A percentile compares a stretch with the other conserved stretches of the same genome.
These are phyloP conservation scores for Neurospora tetrasperma DNA, from an alignment of 495 filamentous ascomycete species.

Conservation along the genomic window DNA sequence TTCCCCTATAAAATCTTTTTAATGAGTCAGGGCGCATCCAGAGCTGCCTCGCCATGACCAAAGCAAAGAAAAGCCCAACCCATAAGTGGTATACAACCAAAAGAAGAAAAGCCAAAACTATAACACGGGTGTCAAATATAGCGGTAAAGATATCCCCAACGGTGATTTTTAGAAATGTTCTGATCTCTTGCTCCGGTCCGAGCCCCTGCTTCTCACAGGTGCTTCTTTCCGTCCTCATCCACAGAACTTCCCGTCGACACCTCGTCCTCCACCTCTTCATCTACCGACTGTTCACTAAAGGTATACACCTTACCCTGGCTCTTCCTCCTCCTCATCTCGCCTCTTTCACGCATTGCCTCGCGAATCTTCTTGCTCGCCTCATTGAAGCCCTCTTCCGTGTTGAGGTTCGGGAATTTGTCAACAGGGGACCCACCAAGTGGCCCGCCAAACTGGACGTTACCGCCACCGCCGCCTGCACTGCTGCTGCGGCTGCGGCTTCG, in stretches of 20 bases:
- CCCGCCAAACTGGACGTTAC: constrained; percentile 13
- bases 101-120: background rate
- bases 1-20: background rate
- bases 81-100: background rate
- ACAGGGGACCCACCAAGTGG: constrained; percentile 50
- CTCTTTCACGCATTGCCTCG: constrained; percentile 80
- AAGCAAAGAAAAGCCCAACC: background rate
- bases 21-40: background rate
- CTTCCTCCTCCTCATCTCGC: constrained; percentile 58
- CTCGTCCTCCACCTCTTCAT: background rate
- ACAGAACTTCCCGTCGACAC: background rate
- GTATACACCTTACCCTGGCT: constrained; percentile 34
- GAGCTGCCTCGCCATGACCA: background rate
- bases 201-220: background rate
- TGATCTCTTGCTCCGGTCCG: background rate
- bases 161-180: background rate
- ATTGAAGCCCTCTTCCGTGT: constrained; percentile 60
- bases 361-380: constrained; percentile 78
- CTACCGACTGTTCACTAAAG: background rate
- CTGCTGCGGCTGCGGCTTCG: constrained; percentile 63
- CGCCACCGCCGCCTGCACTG: constrained; percentile 50
- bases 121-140: background rate
- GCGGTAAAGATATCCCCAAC: background rate
- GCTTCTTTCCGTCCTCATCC: background rate
- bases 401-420: constrained; percentile 61